phyloP scores from a whole-genome alignment of 352 stramenopile genomes.

The Phytopythium montanum region DNA sequence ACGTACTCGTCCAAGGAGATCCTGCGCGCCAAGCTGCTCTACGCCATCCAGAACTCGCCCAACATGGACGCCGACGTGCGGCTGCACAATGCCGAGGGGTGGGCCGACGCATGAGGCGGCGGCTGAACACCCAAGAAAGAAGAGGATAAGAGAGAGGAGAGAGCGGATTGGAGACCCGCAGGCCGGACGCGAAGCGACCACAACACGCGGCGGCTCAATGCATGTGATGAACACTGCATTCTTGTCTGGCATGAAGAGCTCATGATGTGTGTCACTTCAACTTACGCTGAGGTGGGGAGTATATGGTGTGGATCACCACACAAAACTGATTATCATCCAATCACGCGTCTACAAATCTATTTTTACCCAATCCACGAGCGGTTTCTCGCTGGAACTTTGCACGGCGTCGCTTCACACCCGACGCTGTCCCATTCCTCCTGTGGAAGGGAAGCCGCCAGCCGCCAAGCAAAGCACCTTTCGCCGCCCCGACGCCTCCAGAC shows the following conservation, averaged over 20 bases:
- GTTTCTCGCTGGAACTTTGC: not conserved
- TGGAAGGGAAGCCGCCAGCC: no score
- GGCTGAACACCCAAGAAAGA: not conserved
- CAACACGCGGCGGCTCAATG: no score
- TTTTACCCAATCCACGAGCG: slow-evolving; percentile 5
- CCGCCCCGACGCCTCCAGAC: no score
- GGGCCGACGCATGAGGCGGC: slow-evolving; percentile 62
- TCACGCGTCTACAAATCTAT: not conserved
- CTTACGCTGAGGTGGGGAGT: not conserved
- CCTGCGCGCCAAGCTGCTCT: slow-evolving; percentile 84
- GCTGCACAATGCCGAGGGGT: slow-evolving; percentile 91
- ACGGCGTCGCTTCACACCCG: not conserved
- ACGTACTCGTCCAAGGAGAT: slow-evolving; percentile 92
- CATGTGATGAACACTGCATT: no score
- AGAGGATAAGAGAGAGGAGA: not conserved
- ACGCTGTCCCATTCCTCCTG: not conserved
- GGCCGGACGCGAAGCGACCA: no score
- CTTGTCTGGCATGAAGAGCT: no score
- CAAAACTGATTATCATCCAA: slow-evolving; percentile 2
- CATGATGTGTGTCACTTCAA: not conserved
- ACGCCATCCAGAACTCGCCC: slow-evolving; percentile 95
- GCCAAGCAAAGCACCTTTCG: no score
- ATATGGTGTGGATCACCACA: not conserved
- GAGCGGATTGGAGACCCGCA: not conserved
- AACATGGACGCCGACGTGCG: slow-evolving; percentile 93